Base-by-base conservation (phyloP, 805 yeast genomes). In the Kodamaea jinghongensis region DNA sequence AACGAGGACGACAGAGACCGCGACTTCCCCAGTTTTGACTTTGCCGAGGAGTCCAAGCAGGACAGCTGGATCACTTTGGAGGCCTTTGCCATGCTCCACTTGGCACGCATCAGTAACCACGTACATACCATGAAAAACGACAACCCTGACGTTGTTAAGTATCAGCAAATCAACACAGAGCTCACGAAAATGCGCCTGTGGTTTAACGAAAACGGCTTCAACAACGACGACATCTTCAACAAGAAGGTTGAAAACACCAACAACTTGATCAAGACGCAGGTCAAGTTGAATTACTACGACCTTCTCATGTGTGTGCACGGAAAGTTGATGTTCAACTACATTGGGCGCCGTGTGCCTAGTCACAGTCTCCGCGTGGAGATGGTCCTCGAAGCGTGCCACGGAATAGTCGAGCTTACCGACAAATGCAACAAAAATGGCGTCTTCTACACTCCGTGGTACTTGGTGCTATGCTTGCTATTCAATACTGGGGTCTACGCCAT, bases 1-100 rank as follows among this genome's bases (percentile, higher is more conserved):
- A 45, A 52, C 12, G 71, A 65, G 15, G 55, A 54, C 10, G 75
- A 71, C 36, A 55, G 70, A 15, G 51, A 55, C n/a, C 49, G 67
- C 3, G 49, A 40, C 2, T 64, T 49, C 43, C 77, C 71, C 1
- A 37, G 47, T 28, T 43, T 47, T 27, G 63, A 65, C 37, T 54
- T 47, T 37, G 52, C 52, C 3, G 43, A 43, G 17, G 70, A 64
- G 42, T 33, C 49, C 6, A 50, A 49, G 6, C 58, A 59, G 15
- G 79, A 75, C 49, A 75, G 65, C 31, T 77, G 83, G 82, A 39
- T 71, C 20, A 68, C 74, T 2, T 56, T 63, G 22, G 73, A 75
- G 2, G 66, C 76, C 3, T 57, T 73, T 27, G 75, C 72, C 2
- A 58, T 73, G 67, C 45, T 73, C 28, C 73, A 70, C 32, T 52